phyloP scores from a whole-genome alignment of 2,329 filamentous ascomycete genomes.

The Ilyonectria destructans region DNA sequence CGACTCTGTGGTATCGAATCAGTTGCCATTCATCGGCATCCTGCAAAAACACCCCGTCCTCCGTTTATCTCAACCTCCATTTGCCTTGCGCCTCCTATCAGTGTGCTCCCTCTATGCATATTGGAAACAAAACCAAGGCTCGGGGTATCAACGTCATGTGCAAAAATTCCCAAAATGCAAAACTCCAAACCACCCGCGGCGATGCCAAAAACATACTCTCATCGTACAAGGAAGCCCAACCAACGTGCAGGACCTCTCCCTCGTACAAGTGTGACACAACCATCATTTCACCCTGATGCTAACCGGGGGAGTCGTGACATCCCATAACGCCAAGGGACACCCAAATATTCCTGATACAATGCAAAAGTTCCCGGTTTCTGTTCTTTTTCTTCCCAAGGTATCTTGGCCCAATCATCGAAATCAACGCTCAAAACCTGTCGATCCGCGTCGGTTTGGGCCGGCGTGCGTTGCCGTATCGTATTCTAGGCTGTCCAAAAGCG shows the following conservation, averaged over 20 bases:
- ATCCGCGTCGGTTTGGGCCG: not conserved
- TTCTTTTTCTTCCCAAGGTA: not conserved
- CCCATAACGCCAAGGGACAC: conserved; percentile 6
- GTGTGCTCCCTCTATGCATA: conserved; percentile 9
- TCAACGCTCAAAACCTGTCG: not conserved
- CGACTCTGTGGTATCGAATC: not conserved
- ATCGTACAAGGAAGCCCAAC: not conserved
- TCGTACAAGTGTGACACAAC: conserved; percentile 15
- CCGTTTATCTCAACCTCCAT: not conserved
- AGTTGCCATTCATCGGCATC: not conserved
- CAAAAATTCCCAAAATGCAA: conserved; percentile 23
- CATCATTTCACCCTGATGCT: not conserved
- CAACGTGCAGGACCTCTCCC: not conserved
- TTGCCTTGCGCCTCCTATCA: conserved; percentile 7
- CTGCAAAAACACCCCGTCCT: not conserved
- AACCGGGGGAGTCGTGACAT: not conserved
- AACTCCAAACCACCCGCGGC: conserved; percentile 10
- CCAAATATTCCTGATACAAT: not conserved
- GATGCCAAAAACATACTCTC: conserved; percentile 3
- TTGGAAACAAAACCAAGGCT: conserved; percentile 8
- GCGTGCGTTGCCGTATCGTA: not conserved
- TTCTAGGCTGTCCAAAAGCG: not conserved
- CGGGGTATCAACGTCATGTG: conserved; percentile 22
- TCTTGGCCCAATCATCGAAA: not conserved
- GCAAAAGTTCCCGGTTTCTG: conserved; percentile 8